Percentiles rank a stretch among this genome's conserved stretches.
Evolutionary conservation across 345 rosid species (phyloP).

Genomic region (Anacardium occidentale): DNA sequence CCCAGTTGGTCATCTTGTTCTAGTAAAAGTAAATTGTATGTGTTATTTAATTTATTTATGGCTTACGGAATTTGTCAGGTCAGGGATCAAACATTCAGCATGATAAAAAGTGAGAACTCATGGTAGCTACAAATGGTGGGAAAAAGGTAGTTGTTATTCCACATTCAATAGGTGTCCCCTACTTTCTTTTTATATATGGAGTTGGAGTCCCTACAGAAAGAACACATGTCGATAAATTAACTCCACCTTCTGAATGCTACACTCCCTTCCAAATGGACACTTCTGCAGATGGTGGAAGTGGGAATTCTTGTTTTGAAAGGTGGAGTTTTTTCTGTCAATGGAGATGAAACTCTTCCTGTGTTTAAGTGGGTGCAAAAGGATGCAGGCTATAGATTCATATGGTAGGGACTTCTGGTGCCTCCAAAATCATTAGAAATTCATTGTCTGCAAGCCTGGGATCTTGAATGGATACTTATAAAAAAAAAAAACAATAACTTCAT

Average conservation of each 20-base stretch:
- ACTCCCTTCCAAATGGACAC: conserved; percentile 67
- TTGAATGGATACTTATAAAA: too few species aligned
- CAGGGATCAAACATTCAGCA: conserved; percentile 59
- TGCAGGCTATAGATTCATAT: conserved; percentile 57
- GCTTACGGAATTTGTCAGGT: conserved; percentile 40
- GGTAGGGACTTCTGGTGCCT: conserved; percentile 22
- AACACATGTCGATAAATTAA: conserved; percentile 62
- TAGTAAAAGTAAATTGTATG: not conserved
- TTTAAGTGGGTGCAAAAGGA: conserved; percentile 71
- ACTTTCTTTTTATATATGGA: conserved; percentile 71
- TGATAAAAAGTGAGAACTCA: conserved; percentile 67
- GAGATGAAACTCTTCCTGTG: conserved; percentile 74
- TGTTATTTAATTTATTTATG: not conserved
- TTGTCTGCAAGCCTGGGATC: not conserved
- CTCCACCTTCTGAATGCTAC: conserved; percentile 46
- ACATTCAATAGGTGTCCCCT: conserved; percentile 70
- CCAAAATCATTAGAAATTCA: not conserved
- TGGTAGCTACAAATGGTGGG: conserved; percentile 66
- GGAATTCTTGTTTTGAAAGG: conserved; percentile 53
- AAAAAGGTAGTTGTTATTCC: conserved; percentile 65
- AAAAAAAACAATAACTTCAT: too few species aligned
- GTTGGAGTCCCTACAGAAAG: conserved; percentile 74
- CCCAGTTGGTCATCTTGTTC: not conserved
- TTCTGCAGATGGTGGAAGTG: conserved; percentile 44
- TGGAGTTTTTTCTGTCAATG: conserved; percentile 60